These are phyloP conservation scores for Hanseniaspora lindneri DNA, from an alignment of 805 yeast genomes.

Conservation along the genomic window DNA sequence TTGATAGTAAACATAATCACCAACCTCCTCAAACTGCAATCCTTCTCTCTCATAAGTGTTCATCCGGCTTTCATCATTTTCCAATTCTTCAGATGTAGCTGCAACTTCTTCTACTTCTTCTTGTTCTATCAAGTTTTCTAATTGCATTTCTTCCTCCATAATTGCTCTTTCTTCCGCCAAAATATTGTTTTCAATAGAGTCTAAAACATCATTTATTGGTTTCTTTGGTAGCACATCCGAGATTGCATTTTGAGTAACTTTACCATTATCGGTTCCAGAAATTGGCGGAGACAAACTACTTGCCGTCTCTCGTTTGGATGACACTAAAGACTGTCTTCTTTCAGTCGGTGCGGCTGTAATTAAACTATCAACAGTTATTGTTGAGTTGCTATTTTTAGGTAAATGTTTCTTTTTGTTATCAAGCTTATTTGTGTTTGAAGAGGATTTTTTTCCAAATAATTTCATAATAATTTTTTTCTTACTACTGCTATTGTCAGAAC, in stretches of 20 bases:
- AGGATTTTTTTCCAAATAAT: constrained; percentile 8
- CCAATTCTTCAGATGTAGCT: not conserved
- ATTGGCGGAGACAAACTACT: not conserved
- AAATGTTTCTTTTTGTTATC: not conserved
- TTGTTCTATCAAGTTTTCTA: no score
- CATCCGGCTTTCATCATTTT: constrained; percentile 17
- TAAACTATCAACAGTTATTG: constrained; percentile 6
- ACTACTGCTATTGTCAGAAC: not conserved
- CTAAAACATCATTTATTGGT: not conserved
- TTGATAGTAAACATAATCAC: constrained; percentile 8
- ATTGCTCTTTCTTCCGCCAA: constrained; percentile 17
- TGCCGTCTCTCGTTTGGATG: not conserved
- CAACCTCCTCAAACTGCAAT: constrained; percentile 23
- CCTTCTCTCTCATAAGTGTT: constrained; percentile 17
- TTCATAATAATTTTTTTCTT: not conserved
- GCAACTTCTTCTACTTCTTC: constrained; percentile 16
- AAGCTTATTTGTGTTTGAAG: not conserved
- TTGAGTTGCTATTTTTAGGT: not conserved
- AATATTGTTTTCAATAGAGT: constrained; percentile 4
- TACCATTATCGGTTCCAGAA: not conserved
- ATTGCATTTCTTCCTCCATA: constrained; percentile 18
- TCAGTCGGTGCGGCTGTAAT: not conserved
- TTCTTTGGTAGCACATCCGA: no score
- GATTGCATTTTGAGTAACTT: no score
- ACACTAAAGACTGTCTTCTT: constrained; percentile 4